phyloP scores from a whole-genome alignment of 805 yeast genomes.

The Yamadazyma nakazawae region DNA sequence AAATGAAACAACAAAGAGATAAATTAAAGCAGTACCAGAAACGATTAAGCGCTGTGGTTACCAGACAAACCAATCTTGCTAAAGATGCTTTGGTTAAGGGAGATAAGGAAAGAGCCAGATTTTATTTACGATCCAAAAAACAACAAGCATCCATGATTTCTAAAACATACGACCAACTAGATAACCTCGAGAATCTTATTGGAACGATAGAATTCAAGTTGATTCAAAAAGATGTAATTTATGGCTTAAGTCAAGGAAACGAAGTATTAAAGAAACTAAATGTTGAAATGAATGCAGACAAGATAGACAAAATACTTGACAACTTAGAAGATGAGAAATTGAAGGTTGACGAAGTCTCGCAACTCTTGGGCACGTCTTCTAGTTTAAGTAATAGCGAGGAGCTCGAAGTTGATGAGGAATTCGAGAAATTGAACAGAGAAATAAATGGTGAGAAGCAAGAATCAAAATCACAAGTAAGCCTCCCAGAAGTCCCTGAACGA shows the following conservation, averaged over 20 bases:
- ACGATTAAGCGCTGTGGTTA: constrained; percentile 54
- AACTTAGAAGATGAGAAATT: constrained; percentile 77
- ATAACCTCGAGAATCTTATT: constrained; percentile 74
- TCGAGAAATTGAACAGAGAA: constrained; percentile 49
- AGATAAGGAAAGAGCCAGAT: constrained; percentile 58
- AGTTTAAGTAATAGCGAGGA: constrained; percentile 47
- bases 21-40: constrained; percentile 69
- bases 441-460: constrained; percentile 16
- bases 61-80: constrained; percentile 62
- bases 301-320: constrained; percentile 80
- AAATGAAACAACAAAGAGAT: constrained; percentile 86
- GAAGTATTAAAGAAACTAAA: constrained; percentile 71
- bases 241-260: constrained; percentile 80
- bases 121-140: constrained; percentile 72
- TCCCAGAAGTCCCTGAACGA: constrained; percentile 16
- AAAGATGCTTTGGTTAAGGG: constrained; percentile 49
- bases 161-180: constrained; percentile 74
- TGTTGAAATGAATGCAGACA: constrained; percentile 70
- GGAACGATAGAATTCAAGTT: constrained; percentile 83
- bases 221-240: constrained; percentile 79
- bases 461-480: neutral
- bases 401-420: constrained; percentile 64
- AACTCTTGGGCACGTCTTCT: constrained; percentile 43
- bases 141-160: constrained; percentile 73
- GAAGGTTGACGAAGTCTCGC: constrained; percentile 72